A percentile compares a stretch with the other conserved stretches of the same genome.
phyloP scores from a whole-genome alignment of 1,284 basidiomycete genomes.

The Trametes pubescens region DNA sequence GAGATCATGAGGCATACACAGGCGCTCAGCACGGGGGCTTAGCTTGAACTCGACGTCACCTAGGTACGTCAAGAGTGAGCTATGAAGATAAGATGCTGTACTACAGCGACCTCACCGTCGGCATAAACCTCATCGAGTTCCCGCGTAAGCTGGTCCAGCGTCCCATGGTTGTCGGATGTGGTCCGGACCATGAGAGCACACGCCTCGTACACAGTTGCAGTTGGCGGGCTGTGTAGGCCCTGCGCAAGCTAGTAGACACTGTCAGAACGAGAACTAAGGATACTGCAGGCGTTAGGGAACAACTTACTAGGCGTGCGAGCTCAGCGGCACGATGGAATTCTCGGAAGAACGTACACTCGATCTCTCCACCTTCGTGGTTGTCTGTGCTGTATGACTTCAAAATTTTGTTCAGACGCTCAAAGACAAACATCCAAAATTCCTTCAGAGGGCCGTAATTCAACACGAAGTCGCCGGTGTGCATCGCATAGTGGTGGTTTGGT shows the following conservation, averaged over 20 bases:
- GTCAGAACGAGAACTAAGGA: neutral
- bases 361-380: slow-evolving; percentile 44
- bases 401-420: slow-evolving; percentile 48
- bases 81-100: neutral
- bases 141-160: slow-evolving; percentile 9
- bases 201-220: neutral
- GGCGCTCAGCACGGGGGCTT: neutral
- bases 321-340: slow-evolving; percentile 43
- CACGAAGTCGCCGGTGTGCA: slow-evolving; percentile 36
- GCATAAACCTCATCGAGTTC: neutral
- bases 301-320: slow-evolving; percentile 35
- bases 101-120: neutral
- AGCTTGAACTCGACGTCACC: neutral
- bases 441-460: slow-evolving; percentile 45
- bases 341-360: slow-evolving; percentile 45
- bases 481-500: slow-evolving; percentile 46
- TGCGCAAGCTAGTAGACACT: neutral
- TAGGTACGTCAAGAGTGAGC: neutral
- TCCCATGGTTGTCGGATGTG: slow-evolving; percentile 25
- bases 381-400: slow-evolving; percentile 46
- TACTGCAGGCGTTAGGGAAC: no score
- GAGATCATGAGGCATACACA: neutral
- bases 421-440: slow-evolving; percentile 49
- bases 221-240: neutral
- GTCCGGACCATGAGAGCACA: neutral